Conservation (phyloP, 768 basidiomycete species). For the Lactarius vividus region DNA sequence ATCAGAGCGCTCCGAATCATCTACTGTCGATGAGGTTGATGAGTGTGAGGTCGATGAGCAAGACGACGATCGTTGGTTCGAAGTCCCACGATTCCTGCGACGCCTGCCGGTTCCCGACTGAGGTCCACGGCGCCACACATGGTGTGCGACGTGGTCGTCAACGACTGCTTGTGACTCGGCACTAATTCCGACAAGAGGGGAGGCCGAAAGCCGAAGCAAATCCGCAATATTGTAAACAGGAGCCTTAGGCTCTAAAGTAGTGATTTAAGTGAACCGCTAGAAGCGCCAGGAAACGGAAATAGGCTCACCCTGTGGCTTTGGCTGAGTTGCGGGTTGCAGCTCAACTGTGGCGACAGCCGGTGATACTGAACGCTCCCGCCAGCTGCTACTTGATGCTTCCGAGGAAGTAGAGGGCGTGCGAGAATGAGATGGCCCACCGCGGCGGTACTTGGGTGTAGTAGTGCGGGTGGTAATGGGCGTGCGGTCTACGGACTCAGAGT, state of each 20-base stretch:
- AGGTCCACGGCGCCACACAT: conserved; percentile 28
- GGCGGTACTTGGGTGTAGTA: neutral
- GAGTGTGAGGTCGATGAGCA: neutral
- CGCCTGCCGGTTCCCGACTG: neutral
- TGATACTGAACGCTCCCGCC: conserved; percentile 2
- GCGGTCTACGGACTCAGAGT: conserved; percentile 4
- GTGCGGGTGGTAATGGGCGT: neutral
- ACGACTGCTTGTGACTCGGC: conserved; percentile 11
- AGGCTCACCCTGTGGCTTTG: neutral
- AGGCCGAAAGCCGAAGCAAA: conserved; percentile 23
- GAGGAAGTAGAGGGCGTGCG: conserved; percentile 13
- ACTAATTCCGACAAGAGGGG: conserved; percentile 26
- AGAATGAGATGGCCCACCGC: neutral
- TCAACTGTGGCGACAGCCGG: neutral
- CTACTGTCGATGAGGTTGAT: conserved; percentile 5
- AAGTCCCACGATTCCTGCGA: neutral
- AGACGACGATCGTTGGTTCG: neutral
- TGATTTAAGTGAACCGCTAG: neutral
- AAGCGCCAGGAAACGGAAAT: neutral
- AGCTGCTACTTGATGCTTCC: conserved; percentile 1
- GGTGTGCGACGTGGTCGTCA: conserved; percentile 26
- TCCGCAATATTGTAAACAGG: conserved; percentile 17
- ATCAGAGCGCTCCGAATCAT: conserved; percentile 15
- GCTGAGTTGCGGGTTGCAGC: neutral
- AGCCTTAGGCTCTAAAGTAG: neutral